Base-by-base conservation (phyloP, 768 basidiomycete genomes). In the Tulasnella sp. region DNA sequence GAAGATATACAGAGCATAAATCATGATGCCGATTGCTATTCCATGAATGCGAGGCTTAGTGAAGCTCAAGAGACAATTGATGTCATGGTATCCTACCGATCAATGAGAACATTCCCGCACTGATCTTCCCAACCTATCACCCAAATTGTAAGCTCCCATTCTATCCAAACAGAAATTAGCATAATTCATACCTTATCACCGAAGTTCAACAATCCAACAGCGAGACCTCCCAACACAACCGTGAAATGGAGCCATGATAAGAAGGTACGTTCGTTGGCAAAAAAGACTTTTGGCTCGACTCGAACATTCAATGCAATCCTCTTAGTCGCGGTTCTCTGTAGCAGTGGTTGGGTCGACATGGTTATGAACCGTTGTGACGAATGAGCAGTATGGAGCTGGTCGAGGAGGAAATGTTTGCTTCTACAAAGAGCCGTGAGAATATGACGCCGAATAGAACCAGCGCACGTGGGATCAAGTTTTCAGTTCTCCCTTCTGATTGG, bases 221-320 rank as follows among this genome's bases (percentile, higher is more conserved):
- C 86, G 40, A 99, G 75, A 52, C 95, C 95, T 25, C 93, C 92
- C 6, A 99, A 79, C 53, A 99, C 89, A 67, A 98, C 90, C 34
- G 92, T 91, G 65, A 95, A 96, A 66, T 95, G 91, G 43, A 96
- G 76, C 95, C 93, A 98, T 74, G 91, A 92, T 39, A 99, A 73
- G 69, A 98, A 98, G 0, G 95, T 57, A 15, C 87, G 78, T 66
- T 91, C 89, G 65, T 92, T 92, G 37, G 89, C 89, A 59, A 92
- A 93, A 41, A 88, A 88, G 55, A 93, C 89, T 60, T 93, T 93
- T 28, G 89, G 89, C 66, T 93, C 89, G 46, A 90, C 86, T 57
- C 90, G 78, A 58, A 99, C 78, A 33, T 95, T 93, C 39, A 99
- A 82, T 10, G 95, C 92, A 58, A 98, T 99, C 57, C 95, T 85